Base-by-base conservation (phyloP, 148 eudicot species). In the Mesembryanthemum crystallinum region DNA sequence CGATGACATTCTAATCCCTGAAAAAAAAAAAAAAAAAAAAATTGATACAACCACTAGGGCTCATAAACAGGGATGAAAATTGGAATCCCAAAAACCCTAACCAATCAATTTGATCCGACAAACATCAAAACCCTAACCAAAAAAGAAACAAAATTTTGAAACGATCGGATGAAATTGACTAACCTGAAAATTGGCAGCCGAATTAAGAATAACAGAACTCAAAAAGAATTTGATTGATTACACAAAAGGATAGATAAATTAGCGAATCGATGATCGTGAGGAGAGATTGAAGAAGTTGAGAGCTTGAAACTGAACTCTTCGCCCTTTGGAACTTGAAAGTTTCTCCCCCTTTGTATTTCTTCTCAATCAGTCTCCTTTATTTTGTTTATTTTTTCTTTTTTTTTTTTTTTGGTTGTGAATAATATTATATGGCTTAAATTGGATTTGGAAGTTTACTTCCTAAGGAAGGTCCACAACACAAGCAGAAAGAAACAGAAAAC, bases 1-100 rank as follows among this genome's bases (percentile, higher is more conserved):
- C 15, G 67, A 3, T 55, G 76, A 71, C 79, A 30, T 76, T 58
- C 58, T 45, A 66, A 24, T n/a, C 32, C 55, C 77, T 78, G 73
- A 51, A 23, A 73, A 67, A 63, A 30, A 33, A 74, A 67, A 20
- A 33, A 32, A 43, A 9, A 0, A 63, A 75, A 10, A 15, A 51
- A 69, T 61, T 12, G 21, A 57, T 3, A 23, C 24, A 47, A 0
- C 7, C 30, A 66, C 32, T 73, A 60, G 64, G 65, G 37, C 4
- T 58, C n/a, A 69, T 60, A 4, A 11, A 24, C 47, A 55, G 8
- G 20, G 3, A 35, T 8, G 7, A 30, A 63, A 20, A 13, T 49
- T 5, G 9, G 54, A 43, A 27, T 12, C 0, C 72, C 20, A 37
- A 57, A 47, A 69, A 45, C 29, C 57, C 58, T 47, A 69, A 47